These are phyloP conservation scores for Neonectria faginata DNA, from an alignment of 2,329 filamentous ascomycete species.

Conservation along the genomic window DNA sequence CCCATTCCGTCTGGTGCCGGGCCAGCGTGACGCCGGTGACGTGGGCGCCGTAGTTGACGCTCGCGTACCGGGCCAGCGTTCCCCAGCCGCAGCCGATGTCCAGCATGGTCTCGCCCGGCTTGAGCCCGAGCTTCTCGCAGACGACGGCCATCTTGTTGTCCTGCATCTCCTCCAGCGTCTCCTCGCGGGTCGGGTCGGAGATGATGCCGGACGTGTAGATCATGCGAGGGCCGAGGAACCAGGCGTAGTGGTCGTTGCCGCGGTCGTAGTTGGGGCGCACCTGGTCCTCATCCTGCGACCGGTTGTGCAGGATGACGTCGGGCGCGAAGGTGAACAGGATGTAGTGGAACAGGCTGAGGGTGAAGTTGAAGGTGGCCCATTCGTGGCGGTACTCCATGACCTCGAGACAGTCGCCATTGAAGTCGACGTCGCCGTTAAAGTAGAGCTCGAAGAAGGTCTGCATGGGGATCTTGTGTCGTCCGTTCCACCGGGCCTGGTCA, in stretches of 20 bases:
- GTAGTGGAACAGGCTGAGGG: slow-evolving; percentile 81
- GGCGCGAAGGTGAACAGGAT: slow-evolving; percentile 86
- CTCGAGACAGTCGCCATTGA: slow-evolving; percentile 90
- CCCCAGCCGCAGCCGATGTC: slow-evolving; percentile 98
- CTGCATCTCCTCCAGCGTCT: slow-evolving; percentile 92
- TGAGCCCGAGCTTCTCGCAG: slow-evolving; percentile 89
- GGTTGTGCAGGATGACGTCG: slow-evolving; percentile 88
- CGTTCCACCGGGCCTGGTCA: slow-evolving; percentile 72
- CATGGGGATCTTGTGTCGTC: slow-evolving; percentile 82
- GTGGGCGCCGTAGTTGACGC: slow-evolving; percentile 85
- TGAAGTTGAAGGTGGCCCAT: slow-evolving; percentile 93
- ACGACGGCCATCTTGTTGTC: slow-evolving; percentile 95
- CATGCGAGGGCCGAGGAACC: slow-evolving; percentile 97
- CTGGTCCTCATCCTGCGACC: slow-evolving; percentile 94
- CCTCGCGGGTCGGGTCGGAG: slow-evolving; percentile 84
- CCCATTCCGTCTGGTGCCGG: slow-evolving; percentile 94
- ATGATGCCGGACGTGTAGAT: slow-evolving; percentile 96
- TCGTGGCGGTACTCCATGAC: slow-evolving; percentile 92
- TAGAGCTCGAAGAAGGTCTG: slow-evolving; percentile 96
- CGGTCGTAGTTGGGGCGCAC: slow-evolving; percentile 95
- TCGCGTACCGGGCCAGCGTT: slow-evolving; percentile 90
- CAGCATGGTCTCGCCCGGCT: slow-evolving; percentile 82
- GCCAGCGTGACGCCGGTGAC: slow-evolving; percentile 91
- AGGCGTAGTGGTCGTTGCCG: slow-evolving; percentile 95
- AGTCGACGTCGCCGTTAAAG: slow-evolving; percentile 89